These are phyloP conservation scores for Pythium angustatum DNA, from an alignment of 352 stramenopile species.

Conservation along the genomic window DNA sequence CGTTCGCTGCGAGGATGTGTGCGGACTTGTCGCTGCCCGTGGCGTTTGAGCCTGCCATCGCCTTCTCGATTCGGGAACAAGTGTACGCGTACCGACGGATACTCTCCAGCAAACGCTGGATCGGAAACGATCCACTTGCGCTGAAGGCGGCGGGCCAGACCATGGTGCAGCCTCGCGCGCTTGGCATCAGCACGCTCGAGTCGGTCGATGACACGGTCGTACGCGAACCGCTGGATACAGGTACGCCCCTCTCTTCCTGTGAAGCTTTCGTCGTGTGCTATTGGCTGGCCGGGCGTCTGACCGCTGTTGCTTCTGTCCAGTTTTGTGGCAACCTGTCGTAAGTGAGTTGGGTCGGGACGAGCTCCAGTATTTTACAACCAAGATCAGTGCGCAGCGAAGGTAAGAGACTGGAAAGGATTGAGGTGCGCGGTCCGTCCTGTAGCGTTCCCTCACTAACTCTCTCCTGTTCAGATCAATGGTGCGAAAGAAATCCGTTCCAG, in stretches of 20 bases:
- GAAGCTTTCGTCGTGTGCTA: neutral
- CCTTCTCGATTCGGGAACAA: conserved; percentile 78
- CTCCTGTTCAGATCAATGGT: conserved; percentile 43
- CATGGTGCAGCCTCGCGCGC: conserved; percentile 3
- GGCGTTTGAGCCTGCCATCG: conserved; percentile 59
- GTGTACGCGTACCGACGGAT: conserved; percentile 62
- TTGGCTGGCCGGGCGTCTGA: neutral
- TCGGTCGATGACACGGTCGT: conserved; percentile 46
- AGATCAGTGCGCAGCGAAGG: conserved; percentile 22
- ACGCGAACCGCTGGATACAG: conserved; percentile 44
- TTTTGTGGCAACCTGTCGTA: conserved; percentile 67
- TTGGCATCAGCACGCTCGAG: conserved; percentile 54
- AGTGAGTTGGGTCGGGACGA: conserved; percentile 75
- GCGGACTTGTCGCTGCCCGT: conserved; percentile 56
- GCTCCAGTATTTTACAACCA: conserved; percentile 62
- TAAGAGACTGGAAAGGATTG: too few species aligned
- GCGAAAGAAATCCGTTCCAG: conserved; percentile 36
- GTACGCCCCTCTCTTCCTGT: neutral
- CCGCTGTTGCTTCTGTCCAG: conserved; percentile 24
- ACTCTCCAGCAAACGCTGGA: conserved; percentile 53
- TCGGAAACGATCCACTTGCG: conserved; percentile 45
- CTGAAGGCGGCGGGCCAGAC: conserved; percentile 15
- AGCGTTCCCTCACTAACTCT: too few species aligned
- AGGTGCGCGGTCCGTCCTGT: too few species aligned
- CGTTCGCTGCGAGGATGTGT: conserved; percentile 58